Evolutionary conservation across 495 filamentous ascomycete genomes (phyloP).

Genomic region (Annulohypoxylon moriforme): DNA sequence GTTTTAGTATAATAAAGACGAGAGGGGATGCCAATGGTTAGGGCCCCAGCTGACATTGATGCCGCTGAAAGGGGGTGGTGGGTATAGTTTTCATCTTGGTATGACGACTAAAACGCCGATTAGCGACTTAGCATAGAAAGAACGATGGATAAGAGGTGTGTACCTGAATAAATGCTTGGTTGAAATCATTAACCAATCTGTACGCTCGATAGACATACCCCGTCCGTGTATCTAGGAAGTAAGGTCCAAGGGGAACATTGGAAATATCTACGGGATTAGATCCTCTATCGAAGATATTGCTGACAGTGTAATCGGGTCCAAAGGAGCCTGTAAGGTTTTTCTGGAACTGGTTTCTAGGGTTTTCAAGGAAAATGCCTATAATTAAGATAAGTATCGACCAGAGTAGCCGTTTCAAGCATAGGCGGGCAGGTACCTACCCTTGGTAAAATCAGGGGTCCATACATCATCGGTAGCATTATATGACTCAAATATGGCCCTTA

Average conservation of each 20-base stretch:
- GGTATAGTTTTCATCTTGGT: background rate
- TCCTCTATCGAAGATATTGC: background rate
- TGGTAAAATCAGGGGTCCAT: background rate
- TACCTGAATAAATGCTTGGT: constrained; percentile 5
- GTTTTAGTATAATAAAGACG: background rate
- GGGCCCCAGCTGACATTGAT: background rate
- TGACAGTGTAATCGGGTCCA: background rate
- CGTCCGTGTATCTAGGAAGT: background rate
- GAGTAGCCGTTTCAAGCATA: background rate
- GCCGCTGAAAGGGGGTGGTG: background rate
- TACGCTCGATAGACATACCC: background rate
- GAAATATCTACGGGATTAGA: background rate
- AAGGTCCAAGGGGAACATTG: background rate
- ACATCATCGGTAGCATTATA: constrained; percentile 1
- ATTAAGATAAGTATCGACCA: background rate
- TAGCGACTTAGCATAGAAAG: background rate
- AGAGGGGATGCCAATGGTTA: constrained; percentile 1
- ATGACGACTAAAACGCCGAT: background rate
- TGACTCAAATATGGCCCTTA: background rate
- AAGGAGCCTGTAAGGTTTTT: background rate
- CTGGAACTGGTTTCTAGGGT: background rate
- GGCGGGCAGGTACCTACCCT: background rate
- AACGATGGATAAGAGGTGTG: background rate
- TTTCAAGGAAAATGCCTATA: background rate
- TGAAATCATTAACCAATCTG: background rate